Conservation (phyloP, 345 rosid genomes). For the Eucalyptus virginea region DNA sequence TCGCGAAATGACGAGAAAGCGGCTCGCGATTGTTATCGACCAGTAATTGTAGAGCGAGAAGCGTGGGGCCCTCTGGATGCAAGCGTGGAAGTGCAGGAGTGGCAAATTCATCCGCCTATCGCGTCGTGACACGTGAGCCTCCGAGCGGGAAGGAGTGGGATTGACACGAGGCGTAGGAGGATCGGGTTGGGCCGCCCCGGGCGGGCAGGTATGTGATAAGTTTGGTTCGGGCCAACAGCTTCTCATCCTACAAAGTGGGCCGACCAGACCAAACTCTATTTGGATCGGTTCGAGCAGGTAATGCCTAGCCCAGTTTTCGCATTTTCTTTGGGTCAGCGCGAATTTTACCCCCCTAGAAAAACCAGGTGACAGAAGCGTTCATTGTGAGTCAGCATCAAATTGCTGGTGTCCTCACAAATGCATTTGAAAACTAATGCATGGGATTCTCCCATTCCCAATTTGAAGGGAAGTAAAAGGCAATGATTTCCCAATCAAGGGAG, state of each 20-base stretch:
- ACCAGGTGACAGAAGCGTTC: background rate
- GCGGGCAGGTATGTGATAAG: background rate
- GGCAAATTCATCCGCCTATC: background rate
- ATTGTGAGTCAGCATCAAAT: background rate
- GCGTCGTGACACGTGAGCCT: background rate
- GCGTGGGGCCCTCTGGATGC: background rate
- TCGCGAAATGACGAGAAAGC: background rate
- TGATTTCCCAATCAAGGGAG: background rate
- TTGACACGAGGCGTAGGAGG: background rate
- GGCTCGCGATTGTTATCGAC: background rate
- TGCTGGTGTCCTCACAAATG: background rate
- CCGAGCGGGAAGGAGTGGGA: background rate
- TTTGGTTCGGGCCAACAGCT: background rate
- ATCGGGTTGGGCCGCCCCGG: background rate
- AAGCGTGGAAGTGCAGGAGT: background rate
- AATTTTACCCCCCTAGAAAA: background rate
- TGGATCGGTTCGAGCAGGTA: background rate
- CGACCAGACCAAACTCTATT: background rate
- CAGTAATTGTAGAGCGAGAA: background rate
- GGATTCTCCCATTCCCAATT: background rate
- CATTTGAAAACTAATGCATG: background rate
- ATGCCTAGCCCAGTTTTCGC: background rate
- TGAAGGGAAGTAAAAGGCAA: background rate
- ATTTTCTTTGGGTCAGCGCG: background rate
- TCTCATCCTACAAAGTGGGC: background rate